Conservation (phyloP, 257 asterid species). For the Parsonsia alboflavescens region DNA sequence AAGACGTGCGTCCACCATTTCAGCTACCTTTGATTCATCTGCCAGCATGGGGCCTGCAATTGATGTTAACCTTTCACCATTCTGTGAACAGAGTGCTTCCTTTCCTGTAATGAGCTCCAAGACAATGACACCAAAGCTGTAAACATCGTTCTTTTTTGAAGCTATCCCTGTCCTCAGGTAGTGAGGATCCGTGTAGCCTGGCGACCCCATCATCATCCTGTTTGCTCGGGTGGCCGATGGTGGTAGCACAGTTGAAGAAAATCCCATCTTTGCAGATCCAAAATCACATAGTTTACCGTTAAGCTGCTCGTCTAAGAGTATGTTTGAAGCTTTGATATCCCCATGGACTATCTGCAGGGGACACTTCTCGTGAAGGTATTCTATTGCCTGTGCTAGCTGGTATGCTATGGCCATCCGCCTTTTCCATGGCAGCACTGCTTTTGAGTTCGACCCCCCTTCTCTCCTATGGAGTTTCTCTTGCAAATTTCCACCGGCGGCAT, state of each 20-base stretch:
- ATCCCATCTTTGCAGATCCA: slow-evolving; percentile 67
- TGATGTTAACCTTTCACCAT: slow-evolving; percentile 41
- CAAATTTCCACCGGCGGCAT: slow-evolving; percentile 50
- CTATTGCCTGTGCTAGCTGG: slow-evolving; percentile 58
- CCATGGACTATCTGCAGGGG: slow-evolving; percentile 58
- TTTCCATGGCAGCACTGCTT: slow-evolving; percentile 39
- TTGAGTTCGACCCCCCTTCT: not conserved
- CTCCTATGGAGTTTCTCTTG: slow-evolving; percentile 48
- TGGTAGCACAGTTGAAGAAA: slow-evolving; percentile 40
- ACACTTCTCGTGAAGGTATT: slow-evolving; percentile 54
- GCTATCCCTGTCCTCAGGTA: slow-evolving; percentile 59
- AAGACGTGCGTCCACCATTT: slow-evolving; percentile 52
- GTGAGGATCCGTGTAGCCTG: slow-evolving; percentile 73
- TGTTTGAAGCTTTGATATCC: slow-evolving; percentile 66
- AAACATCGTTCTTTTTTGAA: slow-evolving; percentile 61
- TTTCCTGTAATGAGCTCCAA: slow-evolving; percentile 65
- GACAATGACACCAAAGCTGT: slow-evolving; percentile 55
- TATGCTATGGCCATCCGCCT: slow-evolving; percentile 51
- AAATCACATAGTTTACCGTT: slow-evolving; percentile 77
- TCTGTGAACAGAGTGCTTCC: slow-evolving; percentile 39
- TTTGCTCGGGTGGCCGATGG: slow-evolving; percentile 19
- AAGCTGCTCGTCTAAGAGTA: slow-evolving; percentile 42
- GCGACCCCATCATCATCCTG: slow-evolving; percentile 52
- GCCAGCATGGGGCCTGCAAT: slow-evolving; percentile 37
- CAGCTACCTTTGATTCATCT: slow-evolving; percentile 35